A percentile compares a stretch with the other conserved stretches of the same genome.
Evolutionary conservation across 106 monocot species (phyloP).

Genomic region (Acorus gramineus): DNA sequence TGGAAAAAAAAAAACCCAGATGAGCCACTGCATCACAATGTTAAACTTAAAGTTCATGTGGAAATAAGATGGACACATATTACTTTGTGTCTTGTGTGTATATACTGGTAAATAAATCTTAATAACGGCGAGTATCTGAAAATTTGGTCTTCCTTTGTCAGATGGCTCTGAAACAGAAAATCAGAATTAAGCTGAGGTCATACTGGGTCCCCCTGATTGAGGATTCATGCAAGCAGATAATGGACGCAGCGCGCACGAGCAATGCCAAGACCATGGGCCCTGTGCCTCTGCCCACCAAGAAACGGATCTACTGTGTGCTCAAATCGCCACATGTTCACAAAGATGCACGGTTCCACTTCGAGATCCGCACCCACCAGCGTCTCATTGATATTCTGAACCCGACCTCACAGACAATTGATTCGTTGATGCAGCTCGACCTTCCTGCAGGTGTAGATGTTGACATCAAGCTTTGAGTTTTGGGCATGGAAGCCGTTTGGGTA

Average conservation of each 20-base stretch:
- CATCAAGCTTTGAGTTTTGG: constrained; percentile 62
- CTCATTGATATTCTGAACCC: constrained; percentile 80
- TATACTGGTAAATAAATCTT: too few species aligned
- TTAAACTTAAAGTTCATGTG: too few species aligned
- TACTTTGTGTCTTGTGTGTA: too few species aligned
- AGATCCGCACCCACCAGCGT: constrained; percentile 84
- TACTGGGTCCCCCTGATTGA: constrained; percentile 88
- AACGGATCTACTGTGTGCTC: constrained; percentile 80
- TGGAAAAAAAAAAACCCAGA: too few species aligned
- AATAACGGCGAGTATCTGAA: neutral
- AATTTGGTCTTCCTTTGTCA: constrained; percentile 6
- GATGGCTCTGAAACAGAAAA: constrained; percentile 76
- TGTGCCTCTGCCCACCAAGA: constrained; percentile 83
- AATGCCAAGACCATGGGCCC: constrained; percentile 96
- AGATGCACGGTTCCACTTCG: constrained; percentile 89
- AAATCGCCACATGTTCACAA: constrained; percentile 97
- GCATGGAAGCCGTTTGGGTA: too few species aligned
- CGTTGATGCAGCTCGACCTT: constrained; percentile 82
- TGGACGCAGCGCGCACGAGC: constrained; percentile 81
- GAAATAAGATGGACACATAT: too few species aligned
- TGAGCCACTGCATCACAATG: too few species aligned
- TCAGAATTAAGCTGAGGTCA: constrained; percentile 90
- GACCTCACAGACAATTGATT: constrained; percentile 86
- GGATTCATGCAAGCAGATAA: constrained; percentile 93
- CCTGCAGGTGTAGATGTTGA: constrained; percentile 96